Conservation (phyloP, 2,329 filamentous ascomycete species). For the Colletotrichum trifolii region DNA sequence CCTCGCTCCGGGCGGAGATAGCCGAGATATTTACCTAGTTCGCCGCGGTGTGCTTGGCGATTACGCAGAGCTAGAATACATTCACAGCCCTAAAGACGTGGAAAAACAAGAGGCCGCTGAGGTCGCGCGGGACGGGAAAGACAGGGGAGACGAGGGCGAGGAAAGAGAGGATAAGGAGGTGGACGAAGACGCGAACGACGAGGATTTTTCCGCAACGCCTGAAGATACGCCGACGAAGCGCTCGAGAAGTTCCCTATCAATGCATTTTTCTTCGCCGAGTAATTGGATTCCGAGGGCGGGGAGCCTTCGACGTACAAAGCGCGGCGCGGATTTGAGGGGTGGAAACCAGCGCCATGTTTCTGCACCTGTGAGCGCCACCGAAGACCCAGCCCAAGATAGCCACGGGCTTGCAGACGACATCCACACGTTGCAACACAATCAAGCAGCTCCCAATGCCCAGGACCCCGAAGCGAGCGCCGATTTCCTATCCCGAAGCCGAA, state of each 20-base stretch:
- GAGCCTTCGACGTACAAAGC: slow-evolving; percentile 67
- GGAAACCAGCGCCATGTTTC: slow-evolving; percentile 64
- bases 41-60: slow-evolving; percentile 35
- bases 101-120: too few relatives aligned
- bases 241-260: slow-evolving; percentile 66
- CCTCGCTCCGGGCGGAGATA: slow-evolving; percentile 42
- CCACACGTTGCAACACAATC: slow-evolving; percentile 43
- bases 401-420: slow-evolving; percentile 34
- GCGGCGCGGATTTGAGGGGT: slow-evolving; percentile 52
- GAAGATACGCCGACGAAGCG: slow-evolving; percentile 57
- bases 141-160: too few relatives aligned
- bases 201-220: slow-evolving; percentile 40
- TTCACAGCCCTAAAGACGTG: too few relatives aligned
- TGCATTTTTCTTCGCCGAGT: slow-evolving; percentile 67
- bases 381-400: slow-evolving; percentile 43
- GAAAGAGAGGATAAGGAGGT: too few relatives aligned
- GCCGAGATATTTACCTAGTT: slow-evolving; percentile 39
- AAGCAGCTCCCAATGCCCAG: slow-evolving; percentile 40
- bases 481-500: slow-evolving; percentile 52
- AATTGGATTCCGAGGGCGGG: slow-evolving; percentile 67
- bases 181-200: slow-evolving; percentile 16
- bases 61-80: not conserved
- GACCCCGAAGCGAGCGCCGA: slow-evolving; percentile 44
- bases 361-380: slow-evolving; percentile 56
- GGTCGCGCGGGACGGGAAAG: too few relatives aligned